Evolutionary conservation across 805 yeast genomes (phyloP), one percentile per base, ranked within the genome.

Genomic region (Alloascoidea africana): DNA sequence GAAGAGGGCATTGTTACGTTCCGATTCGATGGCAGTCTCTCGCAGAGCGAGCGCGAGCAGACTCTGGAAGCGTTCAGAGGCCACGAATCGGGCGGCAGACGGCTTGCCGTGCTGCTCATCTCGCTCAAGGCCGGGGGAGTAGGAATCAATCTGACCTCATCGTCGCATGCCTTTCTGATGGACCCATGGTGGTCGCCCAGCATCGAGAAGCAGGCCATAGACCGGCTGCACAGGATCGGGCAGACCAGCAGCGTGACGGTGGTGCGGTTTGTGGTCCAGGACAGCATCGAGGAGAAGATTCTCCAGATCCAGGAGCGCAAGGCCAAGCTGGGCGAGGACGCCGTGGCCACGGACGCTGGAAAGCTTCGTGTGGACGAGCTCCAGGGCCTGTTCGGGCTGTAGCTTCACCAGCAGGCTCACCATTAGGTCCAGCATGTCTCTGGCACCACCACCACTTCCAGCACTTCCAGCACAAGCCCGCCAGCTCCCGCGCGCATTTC

Each of bases 101-200:
- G 44, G 18, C 54, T 46, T 44, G 65, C 68, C 3, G 67, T 87
- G 1, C 52, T 87, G 6, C 58, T 87, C 16, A 53, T 87, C 14
- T 80, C 94, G 4, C 58, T 86, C 43, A 87, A 85, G 54, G 94
- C 96, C 0, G 96, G 96, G 16, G 96, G 96, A 4, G 95, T 86
- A 8, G 96, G 96, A 0, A 62, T 87, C 43, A 87, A 87, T 50
- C 60, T 87, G 42, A 87, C 94, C 0, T 73, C 77, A 37, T 94
- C 96, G 0, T 78, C 83, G 0, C 66, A 71, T 27, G 96, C 93
- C 2, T 85, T 76, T 47, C 66, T 87, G 70, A 79, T 89, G 84
- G 96, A 87, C 50, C 96, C 96, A 0, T 87, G 95, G 91, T 87
- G 96, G 96, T 82, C 91, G 18, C 93, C 84, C 35, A 83, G 94